Evolutionary conservation across 257 asterid species (phyloP).

Genomic region (Hygrophila difformis): DNA sequence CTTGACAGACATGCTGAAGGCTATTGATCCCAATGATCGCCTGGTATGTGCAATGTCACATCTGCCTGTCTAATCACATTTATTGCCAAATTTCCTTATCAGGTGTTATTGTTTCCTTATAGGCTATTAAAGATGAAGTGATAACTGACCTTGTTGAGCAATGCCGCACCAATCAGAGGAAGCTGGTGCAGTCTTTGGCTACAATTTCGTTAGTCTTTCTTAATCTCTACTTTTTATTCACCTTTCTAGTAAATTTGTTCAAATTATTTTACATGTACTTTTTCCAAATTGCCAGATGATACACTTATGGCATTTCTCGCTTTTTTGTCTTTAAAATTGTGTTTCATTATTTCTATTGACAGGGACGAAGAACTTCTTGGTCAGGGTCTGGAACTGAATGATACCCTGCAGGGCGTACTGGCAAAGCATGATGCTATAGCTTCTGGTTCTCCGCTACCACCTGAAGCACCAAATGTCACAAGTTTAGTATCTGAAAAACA

Average conservation of each 20-base stretch:
- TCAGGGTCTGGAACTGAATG: slow-evolving; percentile 86
- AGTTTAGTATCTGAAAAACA: slow-evolving; percentile 24
- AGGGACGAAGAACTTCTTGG: slow-evolving; percentile 89
- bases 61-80: background rate
- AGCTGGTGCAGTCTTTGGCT: slow-evolving; percentile 64
- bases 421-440: slow-evolving; percentile 77
- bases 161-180: slow-evolving; percentile 73
- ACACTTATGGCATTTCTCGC: too few relatives aligned
- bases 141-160: slow-evolving; percentile 75
- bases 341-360: slow-evolving; percentile 11
- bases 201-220: slow-evolving; percentile 41
- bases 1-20: slow-evolving; percentile 77
- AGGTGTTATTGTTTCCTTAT: slow-evolving; percentile 5
- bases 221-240: background rate
- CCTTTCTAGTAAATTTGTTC: background rate
- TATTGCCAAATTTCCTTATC: slow-evolving; percentile 1
- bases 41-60: slow-evolving; percentile 29
- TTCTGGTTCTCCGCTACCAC: slow-evolving; percentile 64
- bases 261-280: too few relatives aligned
- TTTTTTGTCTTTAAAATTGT: background rate
- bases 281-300: too few relatives aligned
- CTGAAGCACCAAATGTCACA: slow-evolving; percentile 16
- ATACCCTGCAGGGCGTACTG: slow-evolving; percentile 55
- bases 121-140: slow-evolving; percentile 73
- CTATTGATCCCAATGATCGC: slow-evolving; percentile 51